Evolutionary conservation across 169 alveolate species (phyloP).

Genomic region (Cryptosporidium felis): DNA sequence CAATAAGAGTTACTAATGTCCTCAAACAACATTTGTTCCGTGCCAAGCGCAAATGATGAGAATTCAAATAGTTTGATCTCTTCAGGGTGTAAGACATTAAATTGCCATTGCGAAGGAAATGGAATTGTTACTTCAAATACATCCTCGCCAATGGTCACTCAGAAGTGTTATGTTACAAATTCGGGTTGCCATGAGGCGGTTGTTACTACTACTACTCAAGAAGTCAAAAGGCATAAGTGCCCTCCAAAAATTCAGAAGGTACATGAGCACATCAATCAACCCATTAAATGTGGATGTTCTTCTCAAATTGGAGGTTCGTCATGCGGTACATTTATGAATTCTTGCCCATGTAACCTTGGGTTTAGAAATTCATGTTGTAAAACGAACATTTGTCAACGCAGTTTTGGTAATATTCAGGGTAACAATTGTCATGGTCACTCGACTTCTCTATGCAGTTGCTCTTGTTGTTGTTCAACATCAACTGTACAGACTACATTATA

Average conservation of each 20-base stretch:
- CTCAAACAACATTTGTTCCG: slow-evolving; percentile 28
- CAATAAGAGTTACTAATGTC: not conserved
- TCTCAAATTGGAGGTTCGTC: not conserved
- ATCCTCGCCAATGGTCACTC: slow-evolving; percentile 34
- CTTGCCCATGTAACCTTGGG: not conserved
- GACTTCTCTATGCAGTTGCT: not conserved
- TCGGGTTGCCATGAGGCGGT: slow-evolving; percentile 67
- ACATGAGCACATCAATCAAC: slow-evolving; percentile 48
- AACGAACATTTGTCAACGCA: not conserved
- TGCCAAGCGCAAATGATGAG: not conserved
- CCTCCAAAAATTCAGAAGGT: slow-evolving; percentile 62
- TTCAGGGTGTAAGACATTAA: slow-evolving; percentile 13
- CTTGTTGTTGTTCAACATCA: slow-evolving; percentile 65
- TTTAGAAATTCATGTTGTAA: not conserved
- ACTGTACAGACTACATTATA: slow-evolving; percentile 62
- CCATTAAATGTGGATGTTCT: slow-evolving; percentile 11
- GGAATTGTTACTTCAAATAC: slow-evolving; percentile 40
- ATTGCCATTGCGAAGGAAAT: slow-evolving; percentile 58
- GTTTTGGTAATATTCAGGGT: not conserved
- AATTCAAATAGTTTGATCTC: slow-evolving; percentile 49
- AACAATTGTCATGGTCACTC: not conserved
- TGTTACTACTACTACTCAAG: slow-evolving; percentile 65
- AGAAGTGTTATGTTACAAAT: slow-evolving; percentile 41
- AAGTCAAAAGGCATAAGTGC: slow-evolving; percentile 63
- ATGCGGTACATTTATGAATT: not conserved